A percentile compares a stretch with the other conserved stretches of the same genome.
Evolutionary conservation across 2,329 filamentous ascomycete genomes (phyloP).

Genomic region (Cercospora citrullina): DNA sequence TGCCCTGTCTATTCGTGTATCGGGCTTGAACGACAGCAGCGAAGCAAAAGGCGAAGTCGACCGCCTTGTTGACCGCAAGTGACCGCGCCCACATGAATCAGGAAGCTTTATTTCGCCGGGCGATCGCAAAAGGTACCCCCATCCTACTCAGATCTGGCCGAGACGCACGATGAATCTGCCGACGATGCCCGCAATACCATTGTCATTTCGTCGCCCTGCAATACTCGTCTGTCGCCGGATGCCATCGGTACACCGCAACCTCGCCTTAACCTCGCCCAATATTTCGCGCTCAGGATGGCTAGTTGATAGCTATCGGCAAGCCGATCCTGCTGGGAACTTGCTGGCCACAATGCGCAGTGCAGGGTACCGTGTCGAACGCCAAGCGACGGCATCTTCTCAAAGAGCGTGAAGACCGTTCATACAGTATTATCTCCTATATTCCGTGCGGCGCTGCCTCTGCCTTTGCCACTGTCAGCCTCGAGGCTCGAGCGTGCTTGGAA

Average conservation of each 20-base stretch:
- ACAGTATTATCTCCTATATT: background rate
- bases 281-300: background rate
- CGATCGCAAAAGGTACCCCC: background rate
- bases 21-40: background rate
- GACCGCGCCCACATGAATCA: background rate
- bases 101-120: background rate
- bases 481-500: background rate
- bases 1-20: background rate
- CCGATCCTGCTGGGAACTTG: background rate
- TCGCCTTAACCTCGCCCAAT: background rate
- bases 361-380: background rate
- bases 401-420: too few species aligned
- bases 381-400: background rate
- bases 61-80: background rate
- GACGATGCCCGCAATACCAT: background rate
- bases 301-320: background rate
- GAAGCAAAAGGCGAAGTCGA: background rate
- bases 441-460: background rate
- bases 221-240: background rate
- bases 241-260: background rate
- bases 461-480: background rate
- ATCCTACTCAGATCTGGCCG: conserved; percentile 1
- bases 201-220: background rate
- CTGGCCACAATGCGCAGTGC: background rate
- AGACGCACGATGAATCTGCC: background rate